Percentiles rank a stretch among this genome's conserved stretches.
Evolutionary conservation across 78 protist genomes (phyloP).

Genomic region (Diacronema lutheri): DNA sequence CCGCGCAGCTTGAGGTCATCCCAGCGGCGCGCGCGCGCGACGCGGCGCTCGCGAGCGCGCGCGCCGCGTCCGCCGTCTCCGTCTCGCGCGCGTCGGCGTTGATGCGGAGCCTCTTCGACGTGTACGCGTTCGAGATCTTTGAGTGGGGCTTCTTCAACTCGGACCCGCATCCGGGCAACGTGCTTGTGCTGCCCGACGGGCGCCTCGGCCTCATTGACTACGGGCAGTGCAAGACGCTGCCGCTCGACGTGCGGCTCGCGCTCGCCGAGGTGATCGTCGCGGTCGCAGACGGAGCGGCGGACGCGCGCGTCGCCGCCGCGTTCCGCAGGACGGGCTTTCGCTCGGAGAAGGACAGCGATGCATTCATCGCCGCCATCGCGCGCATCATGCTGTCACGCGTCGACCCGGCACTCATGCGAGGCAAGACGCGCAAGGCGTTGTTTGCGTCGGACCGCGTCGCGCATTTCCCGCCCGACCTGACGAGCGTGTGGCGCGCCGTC

Average conservation of each 20-base stretch:
- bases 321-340: neutral
- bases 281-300: conserved; percentile 16
- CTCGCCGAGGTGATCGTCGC: conserved; percentile 13
- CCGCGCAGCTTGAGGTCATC: neutral
- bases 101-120: neutral
- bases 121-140: conserved; percentile 42
- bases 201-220: conserved; percentile 61
- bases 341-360: neutral
- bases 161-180: conserved; percentile 68
- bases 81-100: neutral
- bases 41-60: neutral
- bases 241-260: neutral
- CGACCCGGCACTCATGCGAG: neutral
- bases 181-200: conserved; percentile 45
- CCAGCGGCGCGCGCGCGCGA: neutral
- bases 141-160: conserved; percentile 41
- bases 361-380: neutral
- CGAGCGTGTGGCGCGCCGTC: neutral
- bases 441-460: neutral
- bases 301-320: neutral
- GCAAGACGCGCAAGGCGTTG: neutral
- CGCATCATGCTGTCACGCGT: neutral
- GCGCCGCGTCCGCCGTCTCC: neutral
- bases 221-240: conserved; percentile 49
- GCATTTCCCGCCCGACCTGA: neutral